These are phyloP conservation scores for Physcomitrellopsis africana DNA, from an alignment of 225 moss, liverwort and hornwort genomes.

Conservation along the genomic window DNA sequence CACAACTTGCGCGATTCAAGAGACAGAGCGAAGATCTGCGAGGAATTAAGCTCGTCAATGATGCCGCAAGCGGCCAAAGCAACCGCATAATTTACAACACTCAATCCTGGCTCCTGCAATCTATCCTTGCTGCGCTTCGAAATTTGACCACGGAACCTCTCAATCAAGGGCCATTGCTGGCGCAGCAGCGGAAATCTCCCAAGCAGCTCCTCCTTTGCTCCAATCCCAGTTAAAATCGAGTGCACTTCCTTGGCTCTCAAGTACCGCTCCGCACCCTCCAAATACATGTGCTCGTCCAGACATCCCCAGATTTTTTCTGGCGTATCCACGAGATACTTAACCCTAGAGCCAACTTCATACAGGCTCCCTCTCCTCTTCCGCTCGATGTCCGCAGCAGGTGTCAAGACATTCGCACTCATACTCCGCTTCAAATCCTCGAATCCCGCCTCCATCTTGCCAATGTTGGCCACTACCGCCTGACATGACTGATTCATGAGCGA, in stretches of 20 bases:
- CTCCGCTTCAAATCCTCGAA: slow-evolving; percentile 62
- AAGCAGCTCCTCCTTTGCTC: slow-evolving; percentile 56
- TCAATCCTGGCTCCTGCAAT: slow-evolving; percentile 71
- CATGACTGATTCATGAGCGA: slow-evolving; percentile 72
- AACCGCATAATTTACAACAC: slow-evolving; percentile 65
- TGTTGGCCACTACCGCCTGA: slow-evolving; percentile 65
- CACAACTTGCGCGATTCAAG: slow-evolving; percentile 71
- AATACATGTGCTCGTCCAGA: slow-evolving; percentile 85
- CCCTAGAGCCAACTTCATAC: slow-evolving; percentile 65
- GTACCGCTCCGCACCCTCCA: slow-evolving; percentile 81
- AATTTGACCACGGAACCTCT: slow-evolving; percentile 73
- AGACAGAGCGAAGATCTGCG: slow-evolving; percentile 68
- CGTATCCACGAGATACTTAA: slow-evolving; percentile 84
- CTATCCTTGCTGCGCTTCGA: slow-evolving; percentile 81
- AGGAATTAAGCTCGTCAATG: slow-evolving; percentile 70
- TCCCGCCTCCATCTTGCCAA: slow-evolving; percentile 64
- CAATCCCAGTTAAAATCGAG: slow-evolving; percentile 55
- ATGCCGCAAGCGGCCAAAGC: slow-evolving; percentile 74
- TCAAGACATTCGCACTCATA: slow-evolving; percentile 49
- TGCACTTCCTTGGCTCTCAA: slow-evolving; percentile 77
- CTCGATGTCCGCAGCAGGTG: slow-evolving; percentile 61
- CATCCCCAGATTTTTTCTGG: slow-evolving; percentile 96
- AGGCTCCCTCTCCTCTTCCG: slow-evolving; percentile 61
- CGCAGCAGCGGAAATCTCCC: slow-evolving; percentile 72
- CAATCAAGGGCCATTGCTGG: slow-evolving; percentile 82